Percentiles rank a stretch among this genome's conserved stretches.
Conservation (phyloP, 257 asterid genomes). For the Primulina tabacum region DNA sequence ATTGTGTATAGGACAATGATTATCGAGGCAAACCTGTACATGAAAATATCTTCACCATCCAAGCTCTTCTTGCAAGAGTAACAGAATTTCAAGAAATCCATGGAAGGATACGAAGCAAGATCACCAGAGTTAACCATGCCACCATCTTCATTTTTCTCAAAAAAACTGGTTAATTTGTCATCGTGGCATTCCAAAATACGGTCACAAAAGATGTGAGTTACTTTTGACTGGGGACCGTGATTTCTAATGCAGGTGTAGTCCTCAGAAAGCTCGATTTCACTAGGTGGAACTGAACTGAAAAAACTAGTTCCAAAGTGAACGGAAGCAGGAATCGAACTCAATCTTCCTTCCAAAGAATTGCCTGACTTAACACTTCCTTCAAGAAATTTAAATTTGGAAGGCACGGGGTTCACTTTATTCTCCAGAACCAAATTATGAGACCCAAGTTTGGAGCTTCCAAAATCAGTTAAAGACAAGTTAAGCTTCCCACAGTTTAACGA, state of each 20-base stretch:
- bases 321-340: conserved; percentile 28
- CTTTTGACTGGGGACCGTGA: conserved; percentile 86
- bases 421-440: conserved; percentile 38
- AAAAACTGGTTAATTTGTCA: conserved; percentile 36
- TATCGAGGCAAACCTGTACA: conserved; percentile 65
- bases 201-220: conserved; percentile 89
- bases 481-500: conserved; percentile 66
- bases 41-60: conserved; percentile 87
- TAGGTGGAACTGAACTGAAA: conserved; percentile 44
- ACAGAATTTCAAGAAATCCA: conserved; percentile 73
- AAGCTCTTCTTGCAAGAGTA: conserved; percentile 67
- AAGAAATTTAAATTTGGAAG: conserved; percentile 21
- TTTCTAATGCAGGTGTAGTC: conserved; percentile 85
- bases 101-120: conserved; percentile 35
- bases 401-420: conserved; percentile 26
- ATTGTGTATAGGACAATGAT: neutral
- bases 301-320: conserved; percentile 30
- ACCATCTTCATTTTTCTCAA: conserved; percentile 33
- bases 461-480: conserved; percentile 36
- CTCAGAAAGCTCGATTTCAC: conserved; percentile 89
- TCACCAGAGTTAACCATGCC: conserved; percentile 27
- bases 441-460: conserved; percentile 47
- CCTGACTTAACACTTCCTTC: conserved; percentile 34
- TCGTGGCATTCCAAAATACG: conserved; percentile 73
- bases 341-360: conserved; percentile 26